These are phyloP conservation scores for Keithomyces neogunnii DNA, from an alignment of 2,329 filamentous ascomycete genomes.

Conservation along the genomic window DNA sequence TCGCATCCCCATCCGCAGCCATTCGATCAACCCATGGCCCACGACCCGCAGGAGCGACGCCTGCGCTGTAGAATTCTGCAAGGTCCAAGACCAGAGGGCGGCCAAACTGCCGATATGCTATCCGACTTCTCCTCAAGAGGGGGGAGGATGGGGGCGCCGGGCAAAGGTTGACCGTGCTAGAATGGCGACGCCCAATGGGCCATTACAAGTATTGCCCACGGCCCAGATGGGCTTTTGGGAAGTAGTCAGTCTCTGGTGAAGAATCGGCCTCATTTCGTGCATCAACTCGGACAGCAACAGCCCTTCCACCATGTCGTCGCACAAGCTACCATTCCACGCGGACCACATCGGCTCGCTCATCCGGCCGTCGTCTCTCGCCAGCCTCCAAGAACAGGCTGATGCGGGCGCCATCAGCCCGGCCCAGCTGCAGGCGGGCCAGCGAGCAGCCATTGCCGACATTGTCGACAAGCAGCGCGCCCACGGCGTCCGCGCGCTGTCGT, in stretches of 20 bases:
- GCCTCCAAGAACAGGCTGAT: constrained; percentile 40
- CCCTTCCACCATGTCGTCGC: constrained; percentile 12
- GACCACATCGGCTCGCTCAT: constrained; percentile 67
- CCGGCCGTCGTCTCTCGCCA: constrained; percentile 53
- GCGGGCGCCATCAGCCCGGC: constrained; percentile 30
- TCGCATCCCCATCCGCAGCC: not conserved
- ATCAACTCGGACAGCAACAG: not conserved
- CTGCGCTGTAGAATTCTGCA: not conserved
- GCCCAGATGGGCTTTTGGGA: too few relatives aligned
- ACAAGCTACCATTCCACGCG: constrained; percentile 52
- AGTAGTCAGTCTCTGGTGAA: too few relatives aligned
- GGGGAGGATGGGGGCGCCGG: not conserved
- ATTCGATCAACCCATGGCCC: not conserved
- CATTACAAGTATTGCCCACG: too few relatives aligned
- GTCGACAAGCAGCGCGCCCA: constrained; percentile 56
- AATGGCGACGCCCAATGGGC: too few relatives aligned
- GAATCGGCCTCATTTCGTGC: not conserved
- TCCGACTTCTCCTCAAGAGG: not conserved
- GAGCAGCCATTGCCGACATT: constrained; percentile 54
- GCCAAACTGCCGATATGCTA: not conserved
- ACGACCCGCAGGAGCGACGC: not conserved
- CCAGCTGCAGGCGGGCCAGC: constrained; percentile 47
- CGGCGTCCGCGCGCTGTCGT: constrained; percentile 55
- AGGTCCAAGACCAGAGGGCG: not conserved
- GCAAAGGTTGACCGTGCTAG: not conserved